These are phyloP conservation scores for Volutella citrinella DNA, from an alignment of 2,329 filamentous ascomycete species.

Conservation along the genomic window DNA sequence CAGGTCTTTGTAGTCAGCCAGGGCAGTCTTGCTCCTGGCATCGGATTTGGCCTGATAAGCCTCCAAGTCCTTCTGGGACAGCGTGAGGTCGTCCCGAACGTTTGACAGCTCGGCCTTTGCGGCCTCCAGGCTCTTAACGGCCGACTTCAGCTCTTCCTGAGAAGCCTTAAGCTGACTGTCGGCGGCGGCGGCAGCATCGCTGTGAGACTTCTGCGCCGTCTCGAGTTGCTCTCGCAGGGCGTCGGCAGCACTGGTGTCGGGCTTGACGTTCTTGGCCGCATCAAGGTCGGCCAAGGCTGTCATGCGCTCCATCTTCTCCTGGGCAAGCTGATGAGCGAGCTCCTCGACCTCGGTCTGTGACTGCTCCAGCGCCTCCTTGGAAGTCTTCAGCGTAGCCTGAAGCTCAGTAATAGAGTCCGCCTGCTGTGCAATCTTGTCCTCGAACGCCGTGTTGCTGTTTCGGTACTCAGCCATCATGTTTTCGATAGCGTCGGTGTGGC, in stretches of 20 bases:
- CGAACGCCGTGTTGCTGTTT: conserved; percentile 29
- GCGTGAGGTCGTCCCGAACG: conserved; percentile 42
- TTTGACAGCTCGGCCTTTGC: conserved; percentile 32
- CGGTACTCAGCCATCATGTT: conserved; percentile 39
- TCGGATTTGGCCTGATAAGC: conserved; percentile 49
- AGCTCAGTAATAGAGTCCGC: conserved; percentile 34
- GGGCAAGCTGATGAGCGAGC: conserved; percentile 52
- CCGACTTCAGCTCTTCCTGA: conserved; percentile 34
- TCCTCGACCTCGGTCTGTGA: conserved; percentile 46
- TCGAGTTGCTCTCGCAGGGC: conserved; percentile 49
- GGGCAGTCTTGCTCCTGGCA: conserved; percentile 51
- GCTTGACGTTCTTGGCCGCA: conserved; percentile 52
- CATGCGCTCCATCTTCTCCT: conserved; percentile 59
- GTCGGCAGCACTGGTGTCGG: conserved; percentile 54
- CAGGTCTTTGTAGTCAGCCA: conserved; percentile 61
- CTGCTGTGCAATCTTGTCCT: conserved; percentile 36
- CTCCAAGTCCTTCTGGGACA: conserved; percentile 52
- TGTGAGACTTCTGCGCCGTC: conserved; percentile 44
- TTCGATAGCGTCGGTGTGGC: conserved; percentile 37
- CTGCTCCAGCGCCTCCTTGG: conserved; percentile 43
- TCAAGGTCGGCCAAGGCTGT: conserved; percentile 60
- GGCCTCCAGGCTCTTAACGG: conserved; percentile 31
- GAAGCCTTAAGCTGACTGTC: conserved; percentile 33
- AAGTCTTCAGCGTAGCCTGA: conserved; percentile 33
- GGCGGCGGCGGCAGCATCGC: conserved; percentile 37